Base-by-base conservation (phyloP, 768 basidiomycete species). In the Boletus tylopilopsis region DNA sequence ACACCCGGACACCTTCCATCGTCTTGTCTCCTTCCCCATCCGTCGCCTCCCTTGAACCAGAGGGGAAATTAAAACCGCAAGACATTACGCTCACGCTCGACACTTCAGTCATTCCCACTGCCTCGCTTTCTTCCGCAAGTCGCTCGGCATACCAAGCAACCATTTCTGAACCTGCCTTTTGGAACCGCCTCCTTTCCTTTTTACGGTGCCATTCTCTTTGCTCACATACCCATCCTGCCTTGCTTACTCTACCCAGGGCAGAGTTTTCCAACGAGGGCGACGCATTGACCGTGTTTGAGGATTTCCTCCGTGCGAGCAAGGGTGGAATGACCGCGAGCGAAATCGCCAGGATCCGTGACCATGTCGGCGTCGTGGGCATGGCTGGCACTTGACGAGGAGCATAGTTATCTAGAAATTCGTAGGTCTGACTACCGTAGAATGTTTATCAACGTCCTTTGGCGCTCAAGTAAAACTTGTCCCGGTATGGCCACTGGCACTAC, bases 281-380 rank as follows among this genome's bases (percentile, higher is more conserved):
- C 57, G 82, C 81, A 2, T 73, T 82, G 25, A 66, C 69, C 15
- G 89, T 85, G 1, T 97, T 91, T 70, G 94, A 97, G 69, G 82
- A 85, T 47, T 95, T 92, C 71, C 77, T 98, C 56, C 73, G 81
- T 18, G 87, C 85, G 0, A 84, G 82, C 66, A 94, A 94, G 64
- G 85, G 82, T 7, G 78, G 77, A 23, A 75, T 99, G 60, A 88
- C 82, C 16, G 83, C 91, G 0, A 83, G 76, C 52, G 90, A 97
- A 64, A 90, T 96, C 49, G 95, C 95, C 13, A 89, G 81, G 74
- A 93, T 97, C 59, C 79, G 95, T 41, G 95, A 97, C 65, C 74
- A 76, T 19, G 87, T 93, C 16, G 93, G 93, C 5, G 78, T 95
- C 22, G 76, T 82, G 35, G 94, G 93, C 24, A 94, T 94, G 92